These are phyloP conservation scores for Coniochaeta prunicola DNA, from an alignment of 2,329 filamentous ascomycete species.

Conservation along the genomic window DNA sequence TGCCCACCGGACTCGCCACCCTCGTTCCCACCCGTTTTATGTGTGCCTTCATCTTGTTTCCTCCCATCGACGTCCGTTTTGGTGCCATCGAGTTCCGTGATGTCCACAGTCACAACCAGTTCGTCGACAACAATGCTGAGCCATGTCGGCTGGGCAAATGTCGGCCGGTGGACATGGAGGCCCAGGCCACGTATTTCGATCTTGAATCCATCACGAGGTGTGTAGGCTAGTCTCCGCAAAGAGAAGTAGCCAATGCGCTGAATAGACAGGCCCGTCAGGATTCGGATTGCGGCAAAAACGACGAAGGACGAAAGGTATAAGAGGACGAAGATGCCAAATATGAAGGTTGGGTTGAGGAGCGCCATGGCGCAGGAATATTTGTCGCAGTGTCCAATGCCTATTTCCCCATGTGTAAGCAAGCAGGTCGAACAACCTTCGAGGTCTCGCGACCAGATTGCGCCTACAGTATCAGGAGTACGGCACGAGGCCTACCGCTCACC, in stretches of 20 bases:
- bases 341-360: constrained; percentile 68
- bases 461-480: constrained; percentile 1
- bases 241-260: constrained; percentile 93
- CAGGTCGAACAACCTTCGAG: not conserved
- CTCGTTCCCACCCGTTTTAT: constrained; percentile 20
- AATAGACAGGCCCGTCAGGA: constrained; percentile 89
- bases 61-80: constrained; percentile 23
- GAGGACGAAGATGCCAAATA: constrained; percentile 78
- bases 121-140: constrained; percentile 84
- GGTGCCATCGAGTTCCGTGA: constrained; percentile 53
- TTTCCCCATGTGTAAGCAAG: not conserved
- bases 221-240: constrained; percentile 82
- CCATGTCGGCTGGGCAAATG: constrained; percentile 96
- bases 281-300: constrained; percentile 84
- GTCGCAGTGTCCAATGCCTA: not conserved
- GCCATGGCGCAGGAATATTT: constrained; percentile 41
- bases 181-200: constrained; percentile 87
- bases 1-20: constrained; percentile 14
- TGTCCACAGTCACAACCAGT: constrained; percentile 74
- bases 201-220: constrained; percentile 78
- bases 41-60: not conserved
- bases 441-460: not conserved
- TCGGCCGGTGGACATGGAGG: constrained; percentile 82
- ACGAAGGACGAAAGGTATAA: constrained; percentile 89
- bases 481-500: not conserved